Conservation (phyloP, 2,329 filamentous ascomycete genomes). For the Stenocarpella maydis region DNA sequence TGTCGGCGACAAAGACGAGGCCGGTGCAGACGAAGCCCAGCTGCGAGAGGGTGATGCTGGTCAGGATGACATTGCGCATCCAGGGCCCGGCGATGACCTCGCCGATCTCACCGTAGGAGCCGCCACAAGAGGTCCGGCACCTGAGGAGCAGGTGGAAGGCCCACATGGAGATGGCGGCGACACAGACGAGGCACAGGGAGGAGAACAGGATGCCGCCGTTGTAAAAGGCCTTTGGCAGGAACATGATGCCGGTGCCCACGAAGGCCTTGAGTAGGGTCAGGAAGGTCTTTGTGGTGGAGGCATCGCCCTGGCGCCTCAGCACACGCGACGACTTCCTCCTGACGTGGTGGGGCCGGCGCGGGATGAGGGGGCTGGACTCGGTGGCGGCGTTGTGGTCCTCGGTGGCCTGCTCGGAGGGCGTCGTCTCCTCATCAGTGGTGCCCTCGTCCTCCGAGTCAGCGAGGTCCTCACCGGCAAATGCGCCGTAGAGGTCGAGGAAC, state of each 20-base stretch:
- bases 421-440: constrained; percentile 32
- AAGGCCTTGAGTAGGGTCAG: constrained; percentile 83
- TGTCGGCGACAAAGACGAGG: constrained; percentile 80
- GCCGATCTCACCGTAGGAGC: constrained; percentile 77
- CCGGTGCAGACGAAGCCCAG: constrained; percentile 81
- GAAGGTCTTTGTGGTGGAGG: constrained; percentile 76
- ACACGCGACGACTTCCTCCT: constrained; percentile 46
- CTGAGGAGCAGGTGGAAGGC: constrained; percentile 77
- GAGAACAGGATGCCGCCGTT: constrained; percentile 83
- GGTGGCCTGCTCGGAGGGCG: constrained; percentile 52
- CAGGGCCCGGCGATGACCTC: constrained; percentile 68
- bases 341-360: constrained; percentile 60
- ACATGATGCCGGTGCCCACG: constrained; percentile 83
- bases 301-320: constrained; percentile 62
- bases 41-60: constrained; percentile 77
- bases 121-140: constrained; percentile 70
- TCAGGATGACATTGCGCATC: constrained; percentile 72
- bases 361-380: constrained; percentile 70
- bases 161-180: constrained; percentile 72
- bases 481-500: constrained; percentile 78
- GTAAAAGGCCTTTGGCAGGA: constrained; percentile 79
- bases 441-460: constrained; percentile 68
- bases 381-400: constrained; percentile 41
- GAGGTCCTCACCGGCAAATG: constrained; percentile 78
- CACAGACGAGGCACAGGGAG: constrained; percentile 69